Evolutionary conservation across 345 rosid genomes (phyloP), one percentile per base, ranked within the genome.

Genomic region (Zanthoxylum bungeanum): DNA sequence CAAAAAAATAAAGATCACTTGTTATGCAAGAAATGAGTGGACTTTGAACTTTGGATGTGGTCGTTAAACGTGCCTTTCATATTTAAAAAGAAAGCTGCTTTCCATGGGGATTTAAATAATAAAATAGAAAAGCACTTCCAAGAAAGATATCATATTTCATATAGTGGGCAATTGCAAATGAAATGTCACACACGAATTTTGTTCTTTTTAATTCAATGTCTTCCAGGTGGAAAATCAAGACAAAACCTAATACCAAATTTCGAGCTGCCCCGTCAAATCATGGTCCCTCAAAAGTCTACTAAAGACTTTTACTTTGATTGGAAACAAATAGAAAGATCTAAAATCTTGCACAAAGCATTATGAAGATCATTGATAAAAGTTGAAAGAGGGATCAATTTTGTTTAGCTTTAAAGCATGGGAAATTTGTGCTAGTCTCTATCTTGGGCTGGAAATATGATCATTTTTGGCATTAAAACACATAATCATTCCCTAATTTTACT

Each of bases 1-100:
- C 9, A 36, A 37, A 11, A 30, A 53, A 49, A 11, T 21, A n/a
- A 5, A 14, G 34, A 17, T 55, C 28, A 12, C 74, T 74, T 71
- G 78, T 25, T 37, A 36, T 52, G 52, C 72, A 77, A 75, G 75
- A 2, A 70, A 72, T 51, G 77, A 53, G 50, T 77, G 62, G 52
- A 60, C 70, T 65, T 69, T 34, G 50, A 16, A 53, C 47, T n/a
- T 59, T 4, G 12, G 4, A 72, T 36, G 60, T 2, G 34, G 77
- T 73, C 28, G 77, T 76, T 80, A 60, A 66, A 76, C 47, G 75
- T 65, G 44, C 65, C 59, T 78, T 66, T 66, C 85, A 75, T 30
- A 50, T 10, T 56, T 42, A 16, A 4, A 31, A 27, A 42, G 1
- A 5, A 9, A 16, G 21, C 49, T 27, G 28, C 33, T 55, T 68